Base-by-base conservation (phyloP, 2,329 filamentous ascomycete species). In the Botrytis galanthina region DNA sequence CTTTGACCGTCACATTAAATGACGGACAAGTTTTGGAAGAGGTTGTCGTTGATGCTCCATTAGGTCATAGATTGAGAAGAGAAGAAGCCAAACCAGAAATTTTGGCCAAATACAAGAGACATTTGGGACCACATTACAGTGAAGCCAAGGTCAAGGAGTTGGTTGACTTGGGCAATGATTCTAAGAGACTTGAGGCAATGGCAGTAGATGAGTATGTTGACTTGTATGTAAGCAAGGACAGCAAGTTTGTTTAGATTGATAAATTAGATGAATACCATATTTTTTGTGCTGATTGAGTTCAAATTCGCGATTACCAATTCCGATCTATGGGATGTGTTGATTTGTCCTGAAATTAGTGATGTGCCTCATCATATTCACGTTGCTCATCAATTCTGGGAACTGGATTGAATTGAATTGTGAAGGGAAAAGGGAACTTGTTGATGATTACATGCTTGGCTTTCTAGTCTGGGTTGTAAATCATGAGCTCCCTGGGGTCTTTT, bases 1-100 rank as follows among this genome's bases (percentile, higher is more conserved):
- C 95, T 14, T 87, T 99, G 77, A 98, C 95, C 44, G 95, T 99
- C 74, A 95, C 92, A 80, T 88, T 99, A 78, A 96, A 97, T 83
- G 95, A 98, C 82, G 96, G 96, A 80, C 97, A 94, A 64, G 88
- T 96, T 16, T 87, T 98, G 51, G 92, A 95, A 35, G 96, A 99
- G 86, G 90, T 97, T 74, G 92, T 93, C 67, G 93, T 99, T 72
- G 95, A 98, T 87, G 95, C 96, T 74, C 96, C 96, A 73, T 90
- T 99, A 59, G 96, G 96, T 79, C 96, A 99, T 87, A 92, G 92
- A 77, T 87, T 96, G 81, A 88, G 96, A 77, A 90, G 95, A 80
- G 95, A 98, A 80, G 96, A 99, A 88, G 96, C 96, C 79, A 98
- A 98, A 89, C 96, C 96, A 74, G 93, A 97, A 84, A 98, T 99